A percentile compares a stretch with the other conserved stretches of the same genome.
Evolutionary conservation across 306 rosid genomes (phyloP).

Genomic region (Parietaria judaica): DNA sequence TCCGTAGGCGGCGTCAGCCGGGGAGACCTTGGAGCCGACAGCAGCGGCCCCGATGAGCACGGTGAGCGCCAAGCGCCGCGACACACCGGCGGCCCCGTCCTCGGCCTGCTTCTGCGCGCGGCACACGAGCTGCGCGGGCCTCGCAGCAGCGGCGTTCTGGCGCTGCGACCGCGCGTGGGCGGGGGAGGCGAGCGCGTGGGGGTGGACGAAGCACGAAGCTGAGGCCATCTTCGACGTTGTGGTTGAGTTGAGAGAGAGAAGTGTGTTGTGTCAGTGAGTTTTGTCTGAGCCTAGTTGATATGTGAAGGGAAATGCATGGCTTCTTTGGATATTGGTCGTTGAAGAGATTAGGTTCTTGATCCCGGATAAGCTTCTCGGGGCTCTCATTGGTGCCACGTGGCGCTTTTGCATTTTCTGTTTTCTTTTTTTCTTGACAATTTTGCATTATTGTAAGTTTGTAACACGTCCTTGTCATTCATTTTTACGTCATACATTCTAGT

Average conservation of each 20-base stretch:
- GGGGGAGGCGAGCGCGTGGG: slow-evolving; percentile 56
- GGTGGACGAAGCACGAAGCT: slow-evolving; percentile 80
- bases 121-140: slow-evolving; percentile 54
- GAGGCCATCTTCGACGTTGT: slow-evolving; percentile 46
- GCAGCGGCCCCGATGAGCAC: slow-evolving; percentile 83
- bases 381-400: slow-evolving; percentile 55
- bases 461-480: no score
- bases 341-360: slow-evolving; percentile 45
- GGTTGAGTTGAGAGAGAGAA: neutral
- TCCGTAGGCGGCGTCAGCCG: slow-evolving; percentile 94
- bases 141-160: slow-evolving; percentile 33
- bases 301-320: slow-evolving; percentile 30
- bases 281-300: slow-evolving; percentile 18
- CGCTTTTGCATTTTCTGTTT: slow-evolving; percentile 1
- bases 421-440: neutral
- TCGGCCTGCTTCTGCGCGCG: slow-evolving; percentile 69
- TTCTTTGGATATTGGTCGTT: slow-evolving; percentile 33
- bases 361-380: slow-evolving; percentile 52
- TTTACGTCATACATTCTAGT: no score
- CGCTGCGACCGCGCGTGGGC: slow-evolving; percentile 39
- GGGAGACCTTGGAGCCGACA: slow-evolving; percentile 72
- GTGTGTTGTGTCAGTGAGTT: neutral
- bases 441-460: no score
- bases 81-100: slow-evolving; percentile 34
- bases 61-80: slow-evolving; percentile 84